These are phyloP conservation scores for Aureobasidium pullulans DNA, from an alignment of 2,329 filamentous ascomycete genomes.

Conservation along the genomic window DNA sequence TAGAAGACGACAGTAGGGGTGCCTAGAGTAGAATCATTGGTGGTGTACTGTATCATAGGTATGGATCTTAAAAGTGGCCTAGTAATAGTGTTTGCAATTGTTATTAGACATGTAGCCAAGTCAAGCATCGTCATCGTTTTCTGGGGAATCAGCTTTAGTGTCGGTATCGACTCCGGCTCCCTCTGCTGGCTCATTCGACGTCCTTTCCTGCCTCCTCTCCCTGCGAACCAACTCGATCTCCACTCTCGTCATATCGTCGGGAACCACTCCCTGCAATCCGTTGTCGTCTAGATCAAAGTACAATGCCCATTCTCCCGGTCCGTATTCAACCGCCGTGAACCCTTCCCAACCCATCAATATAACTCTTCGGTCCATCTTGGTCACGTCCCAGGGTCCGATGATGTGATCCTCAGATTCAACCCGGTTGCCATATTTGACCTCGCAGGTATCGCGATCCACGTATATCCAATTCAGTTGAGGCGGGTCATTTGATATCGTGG, in stretches of 20 bases:
- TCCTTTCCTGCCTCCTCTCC: slow-evolving; percentile 30
- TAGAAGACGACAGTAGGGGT: too few species aligned
- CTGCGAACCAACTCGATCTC: slow-evolving; percentile 36
- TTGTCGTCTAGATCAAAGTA: slow-evolving; percentile 44
- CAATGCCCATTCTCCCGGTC: slow-evolving; percentile 40
- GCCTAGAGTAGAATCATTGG: too few species aligned
- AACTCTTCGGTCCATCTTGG: slow-evolving; percentile 47
- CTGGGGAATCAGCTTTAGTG: too few species aligned
- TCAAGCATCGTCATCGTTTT: too few species aligned
- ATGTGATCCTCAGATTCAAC: slow-evolving; percentile 64
- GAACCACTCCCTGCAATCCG: slow-evolving; percentile 31
- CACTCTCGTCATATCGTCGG: slow-evolving; percentile 32
- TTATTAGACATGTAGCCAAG: too few species aligned
- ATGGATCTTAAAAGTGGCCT: too few species aligned
- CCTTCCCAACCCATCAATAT: slow-evolving; percentile 50
- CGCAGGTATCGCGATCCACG: slow-evolving; percentile 52
- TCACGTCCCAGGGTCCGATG: slow-evolving; percentile 79
- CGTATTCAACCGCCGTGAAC: slow-evolving; percentile 42
- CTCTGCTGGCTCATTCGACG: too few species aligned
- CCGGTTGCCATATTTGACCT: slow-evolving; percentile 58
- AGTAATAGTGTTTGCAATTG: too few species aligned
- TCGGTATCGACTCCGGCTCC: too few species aligned
- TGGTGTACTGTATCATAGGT: too few species aligned
- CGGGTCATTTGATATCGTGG: slow-evolving; percentile 45
- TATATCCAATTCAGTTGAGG: slow-evolving; percentile 65